Percentiles rank a stretch among this genome's conserved stretches.
Conservation (phyloP, 345 rosid genomes). For the Pugionium dolabratum region DNA sequence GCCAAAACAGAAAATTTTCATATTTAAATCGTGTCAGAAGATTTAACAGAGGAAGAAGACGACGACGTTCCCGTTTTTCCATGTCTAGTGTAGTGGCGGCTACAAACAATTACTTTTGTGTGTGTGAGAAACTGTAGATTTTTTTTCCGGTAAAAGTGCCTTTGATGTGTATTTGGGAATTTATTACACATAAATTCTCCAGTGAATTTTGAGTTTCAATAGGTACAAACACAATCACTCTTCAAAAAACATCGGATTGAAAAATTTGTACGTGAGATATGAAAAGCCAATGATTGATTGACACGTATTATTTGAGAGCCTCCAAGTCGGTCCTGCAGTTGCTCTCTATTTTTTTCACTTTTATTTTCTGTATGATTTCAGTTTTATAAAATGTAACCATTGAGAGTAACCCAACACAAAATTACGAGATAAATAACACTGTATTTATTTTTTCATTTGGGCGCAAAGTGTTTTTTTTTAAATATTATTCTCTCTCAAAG, state of each 20-base stretch:
- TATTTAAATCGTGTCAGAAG: conserved; percentile 33
- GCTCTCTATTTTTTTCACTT: not conserved
- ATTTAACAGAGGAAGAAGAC: conserved; percentile 18
- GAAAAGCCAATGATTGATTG: conserved; percentile 1
- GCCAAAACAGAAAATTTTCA: not conserved
- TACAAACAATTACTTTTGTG: not conserved
- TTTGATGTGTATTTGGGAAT: too few relatives aligned
- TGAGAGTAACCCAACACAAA: not conserved
- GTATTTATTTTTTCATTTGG: too few relatives aligned
- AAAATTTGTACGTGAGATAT: not conserved
- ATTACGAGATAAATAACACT: conserved; percentile 11
- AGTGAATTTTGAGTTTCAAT: not conserved
- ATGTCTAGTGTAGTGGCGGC: conserved; percentile 37
- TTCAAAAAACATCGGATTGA: not conserved
- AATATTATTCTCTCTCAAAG: conserved; percentile 27
- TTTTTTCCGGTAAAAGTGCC: too few relatives aligned
- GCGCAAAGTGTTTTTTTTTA: conserved; percentile 15
- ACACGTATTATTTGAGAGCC: conserved; percentile 24
- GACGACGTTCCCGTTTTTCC: conserved; percentile 17
- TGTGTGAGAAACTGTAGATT: not conserved
- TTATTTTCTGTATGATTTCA: not conserved
- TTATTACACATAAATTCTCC: conserved; percentile 4
- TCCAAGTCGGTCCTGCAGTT: not conserved
- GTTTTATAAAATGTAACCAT: not conserved
- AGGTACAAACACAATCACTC: too few relatives aligned